Evolutionary conservation across 441 rosid genomes (phyloP).

Genomic region (Pelargonium fulgidum): DNA sequence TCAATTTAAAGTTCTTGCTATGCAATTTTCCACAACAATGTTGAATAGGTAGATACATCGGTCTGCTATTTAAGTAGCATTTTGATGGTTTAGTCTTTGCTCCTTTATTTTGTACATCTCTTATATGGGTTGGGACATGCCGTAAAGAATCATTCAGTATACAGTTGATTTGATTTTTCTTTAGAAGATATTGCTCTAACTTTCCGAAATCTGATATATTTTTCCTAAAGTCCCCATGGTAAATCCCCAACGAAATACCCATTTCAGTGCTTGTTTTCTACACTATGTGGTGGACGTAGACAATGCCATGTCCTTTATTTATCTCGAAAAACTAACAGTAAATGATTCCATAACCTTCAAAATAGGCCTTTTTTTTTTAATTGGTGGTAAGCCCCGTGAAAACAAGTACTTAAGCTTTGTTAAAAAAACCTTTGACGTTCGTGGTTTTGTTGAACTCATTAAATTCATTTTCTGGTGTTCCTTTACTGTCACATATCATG

Average conservation of each 20-base stretch:
- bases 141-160: background rate
- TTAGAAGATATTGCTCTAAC: background rate
- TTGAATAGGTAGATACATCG: background rate
- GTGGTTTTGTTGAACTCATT: too few species aligned
- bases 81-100: constrained; percentile 2
- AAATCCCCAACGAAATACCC: background rate
- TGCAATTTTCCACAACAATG: background rate
- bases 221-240: background rate
- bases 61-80: background rate
- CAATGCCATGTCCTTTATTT: background rate
- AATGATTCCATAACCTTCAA: background rate
- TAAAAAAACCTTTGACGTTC: too few species aligned
- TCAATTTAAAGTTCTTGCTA: background rate
- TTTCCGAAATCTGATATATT: background rate
- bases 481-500: background rate
- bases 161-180: too few species aligned
- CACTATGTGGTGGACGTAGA: background rate
- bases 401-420: background rate
- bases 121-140: background rate
- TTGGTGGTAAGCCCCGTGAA: background rate
- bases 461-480: background rate
- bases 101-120: background rate
- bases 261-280: background rate
- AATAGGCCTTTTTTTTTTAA: background rate
- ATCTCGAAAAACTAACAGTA: background rate